phyloP scores from a whole-genome alignment of 139 green algal species.

The Tetraselmis striata region DNA sequence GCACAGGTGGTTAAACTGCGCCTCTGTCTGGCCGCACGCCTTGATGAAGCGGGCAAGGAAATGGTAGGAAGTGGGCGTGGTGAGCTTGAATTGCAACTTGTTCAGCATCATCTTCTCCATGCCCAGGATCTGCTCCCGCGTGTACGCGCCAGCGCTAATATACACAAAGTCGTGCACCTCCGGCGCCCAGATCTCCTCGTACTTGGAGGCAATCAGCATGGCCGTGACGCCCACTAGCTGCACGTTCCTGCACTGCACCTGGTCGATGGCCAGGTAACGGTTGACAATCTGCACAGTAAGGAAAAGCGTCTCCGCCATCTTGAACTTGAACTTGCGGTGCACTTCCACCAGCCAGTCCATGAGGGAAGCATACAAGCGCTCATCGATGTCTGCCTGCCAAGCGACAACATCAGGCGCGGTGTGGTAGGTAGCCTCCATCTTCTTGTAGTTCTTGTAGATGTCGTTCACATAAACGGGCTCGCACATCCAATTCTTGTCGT shows the following conservation, averaged over 20 bases:
- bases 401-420: constrained; percentile 62
- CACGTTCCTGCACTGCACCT: constrained; percentile 85
- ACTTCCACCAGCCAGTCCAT: constrained; percentile 99
- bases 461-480: constrained; percentile 83
- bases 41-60: constrained; percentile 91
- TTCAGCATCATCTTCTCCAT: constrained; percentile 98
- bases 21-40: constrained; percentile 39
- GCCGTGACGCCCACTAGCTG: constrained; percentile 95
- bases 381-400: constrained; percentile 88
- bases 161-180: constrained; percentile 98
- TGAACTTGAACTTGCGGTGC: constrained; percentile 99
- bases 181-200: constrained; percentile 98
- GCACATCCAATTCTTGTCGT: constrained; percentile 73
- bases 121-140: constrained; percentile 80
- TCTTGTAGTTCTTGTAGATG: constrained; percentile 88
- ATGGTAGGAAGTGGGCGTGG: constrained; percentile 67
- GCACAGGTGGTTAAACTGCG: constrained; percentile 40
- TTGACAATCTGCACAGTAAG: constrained; percentile 93
- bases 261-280: constrained; percentile 80
- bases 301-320: constrained; percentile 96
- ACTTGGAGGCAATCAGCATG: constrained; percentile 97
- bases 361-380: constrained; percentile 90
- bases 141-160: constrained; percentile 97
- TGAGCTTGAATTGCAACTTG: constrained; percentile 90
- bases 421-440: constrained; percentile 56